Base-by-base conservation (phyloP, 2,329 filamentous ascomycete species). In the Clonostachys rhizophaga region DNA sequence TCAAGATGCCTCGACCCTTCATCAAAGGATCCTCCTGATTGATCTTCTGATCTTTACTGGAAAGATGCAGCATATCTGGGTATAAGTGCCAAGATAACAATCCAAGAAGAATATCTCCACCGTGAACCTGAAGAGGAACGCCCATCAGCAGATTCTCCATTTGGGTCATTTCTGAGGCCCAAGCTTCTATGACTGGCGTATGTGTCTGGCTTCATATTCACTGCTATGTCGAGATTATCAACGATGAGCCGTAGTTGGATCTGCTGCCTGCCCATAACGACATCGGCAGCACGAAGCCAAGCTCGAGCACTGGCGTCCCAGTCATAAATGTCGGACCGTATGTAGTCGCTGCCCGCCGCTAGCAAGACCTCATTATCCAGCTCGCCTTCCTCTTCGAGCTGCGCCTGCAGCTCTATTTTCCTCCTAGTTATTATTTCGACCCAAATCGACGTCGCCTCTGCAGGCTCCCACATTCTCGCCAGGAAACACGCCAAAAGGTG, bases 261-360 rank as follows among this genome's bases (percentile, higher is more conserved):
- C 43, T 45, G 24, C 18, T 45, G 43, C 18, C 39, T 37, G 14
- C 12, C 18, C 43, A 16, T 35, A 36, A 45, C 43, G 24, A 65
- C 64, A 0, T 68, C 67, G 54, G 70, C 71, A 2, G 48, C 57
- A 3, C 51, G 50, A 2, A 70, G 50, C 69, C 67, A 71, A 0
- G 67, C 50, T 4, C 67, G 54, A 1, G 63, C 61, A 45, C 65
- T 68, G 2, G 62, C 59, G 53, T 69, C 67, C 67, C 66, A 71
- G 5, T 53, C 46, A 2, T 58, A 58, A 6, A 70, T 46, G 17
- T 69, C 50, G 0, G 53, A 47, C 35, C 58, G 46, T 2, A 46
- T 47, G 33, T 67, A 49, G 3, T 50, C 44, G 17, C 54, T 52
- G 40, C 50, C 45, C 7, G 48, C 43, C 6, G 52, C 53, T 4